Evolutionary conservation across 345 rosid genomes (phyloP).

Genomic region (Fremontodendron californicum): DNA sequence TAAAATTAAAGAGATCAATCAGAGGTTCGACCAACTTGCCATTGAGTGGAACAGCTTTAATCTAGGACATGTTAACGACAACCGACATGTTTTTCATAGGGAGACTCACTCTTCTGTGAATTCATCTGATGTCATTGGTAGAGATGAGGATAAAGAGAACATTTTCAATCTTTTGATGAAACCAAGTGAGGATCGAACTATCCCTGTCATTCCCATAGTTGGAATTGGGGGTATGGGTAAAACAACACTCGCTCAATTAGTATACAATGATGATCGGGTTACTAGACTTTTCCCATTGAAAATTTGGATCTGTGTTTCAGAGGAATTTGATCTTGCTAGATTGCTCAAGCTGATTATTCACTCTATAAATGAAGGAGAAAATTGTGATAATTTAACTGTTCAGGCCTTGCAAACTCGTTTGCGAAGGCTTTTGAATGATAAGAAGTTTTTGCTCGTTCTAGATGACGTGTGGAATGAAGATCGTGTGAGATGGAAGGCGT

Average conservation of each 20-base stretch:
- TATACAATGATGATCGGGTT: background rate
- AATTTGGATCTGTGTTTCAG: slow-evolving; percentile 2
- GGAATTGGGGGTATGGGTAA: slow-evolving; percentile 19
- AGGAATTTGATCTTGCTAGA: background rate
- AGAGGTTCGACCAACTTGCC: background rate
- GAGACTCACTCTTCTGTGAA: background rate
- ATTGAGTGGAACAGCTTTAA: background rate
- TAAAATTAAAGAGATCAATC: background rate
- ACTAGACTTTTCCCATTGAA: background rate
- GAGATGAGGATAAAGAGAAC: background rate
- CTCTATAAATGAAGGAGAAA: background rate
- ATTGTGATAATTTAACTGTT: background rate
- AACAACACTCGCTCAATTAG: slow-evolving; percentile 1
- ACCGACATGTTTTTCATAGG: background rate
- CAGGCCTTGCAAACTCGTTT: background rate
- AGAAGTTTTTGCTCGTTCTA: background rate
- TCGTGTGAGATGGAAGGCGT: background rate
- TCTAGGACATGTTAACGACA: background rate
- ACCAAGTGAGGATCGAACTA: background rate
- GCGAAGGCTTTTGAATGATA: background rate
- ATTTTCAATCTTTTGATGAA: background rate
- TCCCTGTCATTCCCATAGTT: too few relatives aligned
- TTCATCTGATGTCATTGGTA: background rate
- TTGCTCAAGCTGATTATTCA: background rate
- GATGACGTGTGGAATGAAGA: background rate